Conservation (phyloP, 805 yeast species). For the Candida silvicultrix region DNA sequence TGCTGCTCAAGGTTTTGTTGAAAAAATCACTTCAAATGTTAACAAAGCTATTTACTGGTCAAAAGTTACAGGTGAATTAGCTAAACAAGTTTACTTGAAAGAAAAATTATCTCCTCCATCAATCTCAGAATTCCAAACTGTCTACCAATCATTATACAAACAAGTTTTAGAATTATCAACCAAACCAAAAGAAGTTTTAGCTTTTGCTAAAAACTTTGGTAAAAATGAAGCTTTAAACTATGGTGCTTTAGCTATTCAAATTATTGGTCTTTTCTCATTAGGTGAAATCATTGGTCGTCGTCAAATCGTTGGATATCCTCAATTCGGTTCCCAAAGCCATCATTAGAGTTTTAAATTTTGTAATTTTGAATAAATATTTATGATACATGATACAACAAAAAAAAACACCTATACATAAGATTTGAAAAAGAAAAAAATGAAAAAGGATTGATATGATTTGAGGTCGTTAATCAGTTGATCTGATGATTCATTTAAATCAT, state of each 20-base stretch:
- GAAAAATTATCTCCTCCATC: conserved; percentile 95
- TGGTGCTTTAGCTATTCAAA: conserved; percentile 74
- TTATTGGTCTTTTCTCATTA: conserved; percentile 84
- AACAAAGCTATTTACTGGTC: conserved; percentile 76
- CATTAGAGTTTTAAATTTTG: conserved; percentile 11
- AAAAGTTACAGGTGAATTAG: conserved; percentile 45
- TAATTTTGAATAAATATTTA: not conserved
- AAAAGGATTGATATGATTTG: not conserved
- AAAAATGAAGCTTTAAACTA: conserved; percentile 57
- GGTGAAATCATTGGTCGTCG: conserved; percentile 98
- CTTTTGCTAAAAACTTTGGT: conserved; percentile 39
- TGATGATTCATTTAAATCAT: not conserved
- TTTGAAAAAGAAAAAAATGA: no score
- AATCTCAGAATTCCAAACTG: conserved; percentile 65
- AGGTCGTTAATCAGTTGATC: not conserved
- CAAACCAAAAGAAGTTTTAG: conserved; percentile 56
- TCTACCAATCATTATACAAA: conserved; percentile 51
- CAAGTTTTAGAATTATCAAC: conserved; percentile 36
- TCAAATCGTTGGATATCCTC: conserved; percentile 82
- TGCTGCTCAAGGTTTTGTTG: conserved; percentile 26
- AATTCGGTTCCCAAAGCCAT: conserved; percentile 40
- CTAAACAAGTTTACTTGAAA: conserved; percentile 68
- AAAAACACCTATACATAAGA: not conserved
- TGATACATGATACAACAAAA: not conserved
- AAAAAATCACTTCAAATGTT: conserved; percentile 24